A percentile compares a stretch with the other conserved stretches of the same genome.
phyloP scores from a whole-genome alignment of 768 basidiomycete genomes.

The Mycena rebaudengoi region DNA sequence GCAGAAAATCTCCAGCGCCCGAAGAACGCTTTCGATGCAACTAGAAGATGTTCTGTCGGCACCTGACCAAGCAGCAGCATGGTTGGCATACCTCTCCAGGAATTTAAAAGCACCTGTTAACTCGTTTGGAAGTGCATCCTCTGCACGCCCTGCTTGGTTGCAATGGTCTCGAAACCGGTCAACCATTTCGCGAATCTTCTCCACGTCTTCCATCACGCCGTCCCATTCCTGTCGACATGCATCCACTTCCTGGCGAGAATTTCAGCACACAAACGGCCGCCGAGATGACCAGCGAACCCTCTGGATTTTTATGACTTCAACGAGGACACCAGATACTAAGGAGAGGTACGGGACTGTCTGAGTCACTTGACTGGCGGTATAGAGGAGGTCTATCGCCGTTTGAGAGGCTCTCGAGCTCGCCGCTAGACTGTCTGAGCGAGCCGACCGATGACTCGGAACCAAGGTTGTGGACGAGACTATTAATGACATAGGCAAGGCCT shows the following conservation, averaged over 20 bases:
- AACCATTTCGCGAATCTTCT: background rate
- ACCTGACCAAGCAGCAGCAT: background rate
- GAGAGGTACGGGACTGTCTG: background rate
- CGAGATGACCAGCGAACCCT: background rate
- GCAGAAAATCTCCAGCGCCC: background rate
- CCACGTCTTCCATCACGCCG: background rate
- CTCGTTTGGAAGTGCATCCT: background rate
- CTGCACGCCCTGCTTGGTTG: background rate
- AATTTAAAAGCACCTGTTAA: background rate
- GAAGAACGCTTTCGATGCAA: background rate
- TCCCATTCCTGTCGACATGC: background rate
- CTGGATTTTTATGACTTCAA: background rate
- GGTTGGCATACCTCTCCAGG: background rate
- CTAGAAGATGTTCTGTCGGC: background rate
- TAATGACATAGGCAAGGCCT: background rate
- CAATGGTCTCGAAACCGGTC: background rate
- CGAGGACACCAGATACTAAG: background rate
- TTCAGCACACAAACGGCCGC: background rate
- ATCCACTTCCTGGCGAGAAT: background rate
- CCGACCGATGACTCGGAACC: background rate
- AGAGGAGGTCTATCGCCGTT: background rate
- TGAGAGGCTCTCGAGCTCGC: background rate
- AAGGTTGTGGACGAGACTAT: background rate
- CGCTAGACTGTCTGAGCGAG: background rate
- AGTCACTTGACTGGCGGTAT: background rate